Evolutionary conservation across 805 yeast species (phyloP).

Genomic region (Yarrowia yakushimensis): DNA sequence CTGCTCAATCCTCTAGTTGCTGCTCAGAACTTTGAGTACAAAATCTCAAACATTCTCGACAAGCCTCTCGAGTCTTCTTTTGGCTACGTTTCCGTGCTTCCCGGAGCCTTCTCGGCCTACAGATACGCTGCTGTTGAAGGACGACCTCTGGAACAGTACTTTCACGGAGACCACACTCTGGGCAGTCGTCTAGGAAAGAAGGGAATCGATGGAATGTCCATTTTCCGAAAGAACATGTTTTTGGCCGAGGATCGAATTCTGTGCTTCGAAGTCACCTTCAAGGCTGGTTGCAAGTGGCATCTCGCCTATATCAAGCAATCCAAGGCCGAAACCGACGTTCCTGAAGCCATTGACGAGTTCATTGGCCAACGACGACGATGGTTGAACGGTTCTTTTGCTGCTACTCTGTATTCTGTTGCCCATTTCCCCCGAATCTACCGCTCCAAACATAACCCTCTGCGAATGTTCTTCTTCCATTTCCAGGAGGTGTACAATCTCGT

Average conservation of each 20-base stretch:
- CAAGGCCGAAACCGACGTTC: conserved; percentile 66
- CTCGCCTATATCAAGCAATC: conserved; percentile 61
- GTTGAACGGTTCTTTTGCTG: conserved; percentile 59
- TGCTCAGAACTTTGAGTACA: conserved; percentile 64
- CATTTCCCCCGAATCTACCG: conserved; percentile 39
- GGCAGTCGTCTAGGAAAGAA: conserved; percentile 45
- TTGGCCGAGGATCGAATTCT: conserved; percentile 67
- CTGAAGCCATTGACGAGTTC: conserved; percentile 58
- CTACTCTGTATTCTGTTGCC: conserved; percentile 23
- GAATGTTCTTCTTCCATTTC: conserved; percentile 51
- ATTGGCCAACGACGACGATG: conserved; percentile 64
- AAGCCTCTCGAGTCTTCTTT: conserved; percentile 63
- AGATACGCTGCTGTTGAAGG: conserved; percentile 58
- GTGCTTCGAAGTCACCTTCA: conserved; percentile 62
- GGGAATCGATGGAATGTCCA: conserved; percentile 57
- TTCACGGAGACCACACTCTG: conserved; percentile 61
- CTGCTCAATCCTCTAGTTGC: conserved; percentile 57
- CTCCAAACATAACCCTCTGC: conserved; percentile 50
- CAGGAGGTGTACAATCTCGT: conserved; percentile 56
- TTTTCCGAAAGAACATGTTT: conserved; percentile 66
- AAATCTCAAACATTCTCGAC: conserved; percentile 63
- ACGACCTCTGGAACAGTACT: conserved; percentile 57
- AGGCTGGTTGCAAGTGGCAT: conserved; percentile 55
- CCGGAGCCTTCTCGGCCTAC: conserved; percentile 69
- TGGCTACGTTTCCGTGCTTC: conserved; percentile 62